Evolutionary conservation across 257 asterid species (phyloP), one percentile per base, ranked within the genome.

Genomic region (Solanum etuberosum): DNA sequence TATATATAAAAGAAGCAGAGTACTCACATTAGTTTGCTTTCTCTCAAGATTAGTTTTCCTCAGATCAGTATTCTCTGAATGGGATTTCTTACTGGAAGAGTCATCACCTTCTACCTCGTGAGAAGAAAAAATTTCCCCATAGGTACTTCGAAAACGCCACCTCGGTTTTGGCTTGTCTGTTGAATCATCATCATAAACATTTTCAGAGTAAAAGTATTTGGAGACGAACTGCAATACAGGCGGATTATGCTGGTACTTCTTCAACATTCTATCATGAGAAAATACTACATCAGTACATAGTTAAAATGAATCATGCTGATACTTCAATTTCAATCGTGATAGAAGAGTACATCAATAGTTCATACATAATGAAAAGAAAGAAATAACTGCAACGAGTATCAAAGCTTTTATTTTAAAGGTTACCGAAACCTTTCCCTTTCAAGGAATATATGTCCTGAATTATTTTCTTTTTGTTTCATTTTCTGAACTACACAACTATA

Each of bases 121-220:
- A 87, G 88, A 89, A 88, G 34, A 54, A 84, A 42, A 32, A 40
- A 87, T 23, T 21, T 92, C 98, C 29, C 86, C 91, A 84, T 51
- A 94, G 84, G 71, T 40, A 89, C 92, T 91, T 27, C 96, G 94
- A 9, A 85, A 86, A 63, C 95, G 95, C 98, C 96, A 96, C 88
- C 92, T 91, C 67, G 86, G 35, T 37, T 51, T 86, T 40, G 98
- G 95, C 89, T 82, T 48, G 87, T 96, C 98, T 57, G 74, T 71
- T 51, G 96, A 93, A 59, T 93, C 86, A 90, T 95, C 99, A 21
- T 87, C 91, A 80, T 90, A 94, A 71, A 95, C 98, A 91, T 91
- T 87, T 90, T 95, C 98, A 2, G 91, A 84, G 91, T 91, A 93
- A 46, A 94, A 96, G 88, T 94, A 91, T 91, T 93, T 94, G 40